Base-by-base conservation (phyloP, 257 asterid genomes). In the Nicotiana knightiana region DNA sequence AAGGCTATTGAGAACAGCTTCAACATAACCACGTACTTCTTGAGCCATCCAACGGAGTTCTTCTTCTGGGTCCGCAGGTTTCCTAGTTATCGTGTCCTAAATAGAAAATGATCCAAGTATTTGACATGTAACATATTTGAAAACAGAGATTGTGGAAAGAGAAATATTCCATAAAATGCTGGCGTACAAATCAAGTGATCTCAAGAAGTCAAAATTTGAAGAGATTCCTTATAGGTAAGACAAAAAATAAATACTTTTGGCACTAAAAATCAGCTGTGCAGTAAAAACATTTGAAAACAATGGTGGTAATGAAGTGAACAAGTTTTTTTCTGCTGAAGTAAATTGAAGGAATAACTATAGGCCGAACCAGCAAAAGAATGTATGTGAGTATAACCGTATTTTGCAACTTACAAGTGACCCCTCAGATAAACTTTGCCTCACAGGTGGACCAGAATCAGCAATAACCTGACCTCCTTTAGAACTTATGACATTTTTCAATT, bases 41-140 rank as follows among this genome's bases (percentile, higher is more conserved):
- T 94, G 98, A 89, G 98, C 87, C 97, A 94, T 94, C 98, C 97
- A 94, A 75, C 98, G 93, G 82, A 94, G 98, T 84, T 94, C 98
- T 87, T 94, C 98, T 86, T 94, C 98, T 9, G 97, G 98, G 84
- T 94, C 97, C 37, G 89, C 97, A 62, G 97, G 98, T 90, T 90
- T 88, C 87, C 97, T 89, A 64, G 90, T 76, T 97, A 91, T 91
- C 61, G 96, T 89, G 77, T 93, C 98, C 98, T 94, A 87, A 13
- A 84, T 64, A 26, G 51, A 43, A 48, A 53, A 51, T 3, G 33
- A 26, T 51, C 62, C 63, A 75, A 51, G 63, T 51, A 75, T 51
- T 75, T 51, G 53, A 24, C 63, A 51, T 15, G 63, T 75, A 24
- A 73, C 35, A 48, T 73, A 26, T 75, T 48, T 75, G 80, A 16